Evolutionary conservation across 805 yeast species (phyloP).

Genomic region (Candida coquimbonensis): DNA sequence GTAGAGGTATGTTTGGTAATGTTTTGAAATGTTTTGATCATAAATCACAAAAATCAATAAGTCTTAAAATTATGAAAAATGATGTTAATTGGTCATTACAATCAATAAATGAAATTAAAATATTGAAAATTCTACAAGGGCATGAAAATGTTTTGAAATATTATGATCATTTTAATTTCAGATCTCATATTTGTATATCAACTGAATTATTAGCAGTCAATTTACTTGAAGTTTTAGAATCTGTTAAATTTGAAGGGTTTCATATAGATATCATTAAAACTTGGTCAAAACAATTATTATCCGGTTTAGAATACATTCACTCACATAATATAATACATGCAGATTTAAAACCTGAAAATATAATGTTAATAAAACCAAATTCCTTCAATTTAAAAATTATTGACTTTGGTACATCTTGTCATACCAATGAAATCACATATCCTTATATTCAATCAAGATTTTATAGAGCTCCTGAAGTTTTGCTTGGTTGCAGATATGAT

Average conservation of each 20-base stretch:
- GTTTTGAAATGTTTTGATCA: conserved; percentile 68
- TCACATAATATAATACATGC: conserved; percentile 60
- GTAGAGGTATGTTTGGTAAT: conserved; percentile 79
- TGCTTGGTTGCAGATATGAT: conserved; percentile 60
- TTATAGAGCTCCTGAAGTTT: conserved; percentile 74
- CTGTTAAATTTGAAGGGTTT: conserved; percentile 44
- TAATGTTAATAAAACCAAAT: conserved; percentile 46
- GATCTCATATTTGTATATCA: conserved; percentile 77
- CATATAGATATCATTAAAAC: conserved; percentile 31
- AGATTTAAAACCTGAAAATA: conserved; percentile 81
- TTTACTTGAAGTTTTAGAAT: conserved; percentile 51
- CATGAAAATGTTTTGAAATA: conserved; percentile 34
- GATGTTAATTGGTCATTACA: conserved; percentile 69
- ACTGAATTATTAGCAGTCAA: conserved; percentile 69
- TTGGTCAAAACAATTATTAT: conserved; percentile 49
- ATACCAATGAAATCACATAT: conserved; percentile 57
- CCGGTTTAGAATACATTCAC: conserved; percentile 57
- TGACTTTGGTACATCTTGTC: conserved; percentile 73
- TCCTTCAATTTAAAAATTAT: conserved; percentile 55
- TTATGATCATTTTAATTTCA: conserved; percentile 64
- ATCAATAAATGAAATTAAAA: conserved; percentile 69
- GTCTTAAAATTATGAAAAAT: conserved; percentile 71
- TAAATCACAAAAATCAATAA: conserved; percentile 49
- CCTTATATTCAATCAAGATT: conserved; percentile 81
- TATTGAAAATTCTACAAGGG: conserved; percentile 41